phyloP scores from a whole-genome alignment of 768 basidiomycete species.

The Suillus discolor region DNA sequence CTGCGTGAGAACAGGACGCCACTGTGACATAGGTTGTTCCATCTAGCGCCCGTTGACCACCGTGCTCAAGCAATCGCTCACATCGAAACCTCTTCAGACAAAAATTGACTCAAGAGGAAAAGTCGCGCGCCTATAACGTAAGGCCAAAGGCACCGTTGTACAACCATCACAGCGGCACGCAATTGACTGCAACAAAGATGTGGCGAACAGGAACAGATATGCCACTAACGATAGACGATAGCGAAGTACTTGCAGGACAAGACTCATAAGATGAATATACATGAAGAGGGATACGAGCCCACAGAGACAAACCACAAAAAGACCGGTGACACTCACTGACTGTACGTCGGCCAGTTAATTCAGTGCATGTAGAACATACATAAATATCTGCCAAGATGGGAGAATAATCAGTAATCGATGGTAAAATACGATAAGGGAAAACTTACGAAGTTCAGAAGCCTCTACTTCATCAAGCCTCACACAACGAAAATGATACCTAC shows the following conservation, averaged over 20 bases:
- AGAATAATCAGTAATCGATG: slow-evolving; percentile 18
- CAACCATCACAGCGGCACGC: slow-evolving; percentile 27
- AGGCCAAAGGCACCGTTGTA: slow-evolving; percentile 32
- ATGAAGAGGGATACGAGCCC: slow-evolving; percentile 28
- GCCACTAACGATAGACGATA: slow-evolving; percentile 35
- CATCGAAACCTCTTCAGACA: slow-evolving; percentile 27
- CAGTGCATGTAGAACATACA: slow-evolving; percentile 56
- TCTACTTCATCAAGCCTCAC: slow-evolving; percentile 60
- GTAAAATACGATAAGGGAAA: slow-evolving; percentile 6
- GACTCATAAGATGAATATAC: slow-evolving; percentile 40
- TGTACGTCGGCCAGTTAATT: slow-evolving; percentile 63
- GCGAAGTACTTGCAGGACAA: slow-evolving; percentile 39
- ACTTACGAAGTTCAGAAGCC: slow-evolving; percentile 82
- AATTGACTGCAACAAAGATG: slow-evolving; percentile 37
- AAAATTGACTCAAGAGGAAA: slow-evolving; percentile 37
- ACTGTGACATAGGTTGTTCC: slow-evolving; percentile 5
- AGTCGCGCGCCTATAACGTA: slow-evolving; percentile 38
- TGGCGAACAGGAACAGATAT: slow-evolving; percentile 31
- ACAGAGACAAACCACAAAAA: slow-evolving; percentile 25
- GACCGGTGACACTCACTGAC: slow-evolving; percentile 71
- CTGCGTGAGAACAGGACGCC: slow-evolving; percentile 10
- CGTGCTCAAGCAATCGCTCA: slow-evolving; percentile 34
- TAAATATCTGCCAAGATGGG: slow-evolving; percentile 52
- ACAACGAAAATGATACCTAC: slow-evolving; percentile 86
- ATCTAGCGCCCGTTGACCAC: slow-evolving; percentile 17